Percentiles rank a stretch among this genome's conserved stretches.
Conservation (phyloP, 1,284 basidiomycete genomes). For the Sphagnurus paluster region DNA sequence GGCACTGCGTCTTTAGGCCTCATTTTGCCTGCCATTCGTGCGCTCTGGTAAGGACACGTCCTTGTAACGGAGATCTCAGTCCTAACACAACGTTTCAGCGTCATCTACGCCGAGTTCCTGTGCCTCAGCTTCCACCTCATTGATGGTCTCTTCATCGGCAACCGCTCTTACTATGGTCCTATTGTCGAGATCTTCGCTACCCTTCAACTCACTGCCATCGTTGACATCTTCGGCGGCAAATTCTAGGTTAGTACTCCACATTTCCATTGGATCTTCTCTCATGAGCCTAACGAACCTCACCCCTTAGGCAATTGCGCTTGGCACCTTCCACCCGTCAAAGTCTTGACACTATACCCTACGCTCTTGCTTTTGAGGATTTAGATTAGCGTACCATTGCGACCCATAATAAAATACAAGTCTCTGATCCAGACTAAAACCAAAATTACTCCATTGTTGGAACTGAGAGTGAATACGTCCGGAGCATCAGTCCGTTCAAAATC, state of each 20-base stretch:
- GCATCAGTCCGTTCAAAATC: no score
- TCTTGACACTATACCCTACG: no score
- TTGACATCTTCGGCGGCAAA: slow-evolving; percentile 9
- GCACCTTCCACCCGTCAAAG: no score
- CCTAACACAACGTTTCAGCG: slow-evolving; percentile 12
- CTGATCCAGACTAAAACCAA: no score
- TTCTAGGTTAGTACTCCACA: slow-evolving; percentile 1
- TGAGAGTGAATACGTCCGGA: no score
- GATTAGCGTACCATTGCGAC: no score
- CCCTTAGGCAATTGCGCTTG: no score
- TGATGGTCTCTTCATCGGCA: slow-evolving; percentile 26
- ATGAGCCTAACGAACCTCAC: no score
- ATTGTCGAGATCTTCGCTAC: slow-evolving; percentile 18
- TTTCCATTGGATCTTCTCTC: no score
- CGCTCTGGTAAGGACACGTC: slow-evolving; percentile 29
- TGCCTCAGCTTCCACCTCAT: slow-evolving; percentile 28
- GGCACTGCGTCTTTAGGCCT: slow-evolving; percentile 22
- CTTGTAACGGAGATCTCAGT: neutral
- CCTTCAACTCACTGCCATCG: slow-evolving; percentile 19
- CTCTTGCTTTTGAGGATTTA: no score
- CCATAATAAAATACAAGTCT: no score
- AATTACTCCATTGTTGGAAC: no score
- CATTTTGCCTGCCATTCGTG: slow-evolving; percentile 25
- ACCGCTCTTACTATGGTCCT: slow-evolving; percentile 21
- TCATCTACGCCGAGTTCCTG: slow-evolving; percentile 30